Percentiles rank a stretch among this genome's conserved stretches.
phyloP scores from a whole-genome alignment of 2,329 filamentous ascomycete species.

The Hymenoscyphus albidus region DNA sequence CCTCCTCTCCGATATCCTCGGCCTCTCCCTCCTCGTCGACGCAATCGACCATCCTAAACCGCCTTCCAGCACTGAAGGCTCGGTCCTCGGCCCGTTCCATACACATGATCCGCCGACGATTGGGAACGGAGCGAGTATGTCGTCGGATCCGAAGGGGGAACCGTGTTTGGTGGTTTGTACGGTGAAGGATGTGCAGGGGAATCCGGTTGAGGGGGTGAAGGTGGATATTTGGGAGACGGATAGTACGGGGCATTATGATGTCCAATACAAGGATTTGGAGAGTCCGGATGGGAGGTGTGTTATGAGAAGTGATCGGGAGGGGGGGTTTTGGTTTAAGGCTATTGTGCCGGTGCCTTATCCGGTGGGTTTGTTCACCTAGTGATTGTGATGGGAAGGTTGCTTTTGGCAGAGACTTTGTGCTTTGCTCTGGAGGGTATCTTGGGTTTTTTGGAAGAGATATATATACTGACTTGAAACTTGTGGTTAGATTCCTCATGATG shows the following conservation, averaged over 20 bases:
- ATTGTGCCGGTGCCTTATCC: slow-evolving; percentile 83
- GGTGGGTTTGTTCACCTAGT: accelerated
- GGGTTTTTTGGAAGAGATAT: not conserved
- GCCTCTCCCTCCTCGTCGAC: slow-evolving; percentile 76
- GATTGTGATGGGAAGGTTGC: not conserved
- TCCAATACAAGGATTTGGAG: slow-evolving; percentile 64
- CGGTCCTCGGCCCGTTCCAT: slow-evolving; percentile 79
- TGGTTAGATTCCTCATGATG: slow-evolving; percentile 67
- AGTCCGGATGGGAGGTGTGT: slow-evolving; percentile 70
- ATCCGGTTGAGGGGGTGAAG: slow-evolving; percentile 61
- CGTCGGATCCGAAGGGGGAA: slow-evolving; percentile 64
- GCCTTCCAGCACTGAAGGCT: slow-evolving; percentile 65
- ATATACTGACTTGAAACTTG: not conserved
- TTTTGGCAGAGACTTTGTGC: not conserved
- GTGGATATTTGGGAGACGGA: slow-evolving; percentile 87
- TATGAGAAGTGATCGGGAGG: slow-evolving; percentile 64
- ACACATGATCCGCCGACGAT: slow-evolving; percentile 67
- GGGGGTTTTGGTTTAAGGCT: slow-evolving; percentile 78
- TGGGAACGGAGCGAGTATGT: slow-evolving; percentile 57
- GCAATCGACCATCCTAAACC: slow-evolving; percentile 82
- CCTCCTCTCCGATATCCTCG: slow-evolving; percentile 74
- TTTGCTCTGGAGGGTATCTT: not conserved
- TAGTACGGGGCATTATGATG: slow-evolving; percentile 75
- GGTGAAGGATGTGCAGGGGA: slow-evolving; percentile 60
- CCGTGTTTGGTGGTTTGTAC: slow-evolving; percentile 71